A percentile compares a stretch with the other conserved stretches of the same genome.
These are phyloP conservation scores for Wakefieldia striispora DNA, from an alignment of 768 basidiomycete species.

Conservation along the genomic window DNA sequence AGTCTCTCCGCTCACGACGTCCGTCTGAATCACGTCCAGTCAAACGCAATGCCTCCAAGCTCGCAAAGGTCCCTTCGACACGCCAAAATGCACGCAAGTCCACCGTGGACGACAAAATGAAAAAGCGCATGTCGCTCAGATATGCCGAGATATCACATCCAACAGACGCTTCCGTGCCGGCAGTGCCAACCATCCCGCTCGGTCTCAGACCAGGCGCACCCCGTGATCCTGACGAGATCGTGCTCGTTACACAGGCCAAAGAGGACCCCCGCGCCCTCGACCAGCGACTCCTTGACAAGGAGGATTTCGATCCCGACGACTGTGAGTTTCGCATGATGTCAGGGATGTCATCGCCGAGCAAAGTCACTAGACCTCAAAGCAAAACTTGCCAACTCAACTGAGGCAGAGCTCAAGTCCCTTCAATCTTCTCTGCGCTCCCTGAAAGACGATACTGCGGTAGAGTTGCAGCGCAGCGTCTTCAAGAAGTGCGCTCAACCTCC, in stretches of 20 bases:
- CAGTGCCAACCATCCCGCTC: conserved; percentile 56
- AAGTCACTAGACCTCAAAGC: conserved; percentile 60
- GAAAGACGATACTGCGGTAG: conserved; percentile 70
- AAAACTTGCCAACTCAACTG: conserved; percentile 88
- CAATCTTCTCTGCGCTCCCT: conserved; percentile 72
- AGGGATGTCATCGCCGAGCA: not conserved
- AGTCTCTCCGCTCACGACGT: conserved; percentile 53
- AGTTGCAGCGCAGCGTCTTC: conserved; percentile 91
- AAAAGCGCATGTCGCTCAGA: conserved; percentile 94
- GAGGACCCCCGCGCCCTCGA: conserved; percentile 65
- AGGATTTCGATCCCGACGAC: conserved; percentile 83
- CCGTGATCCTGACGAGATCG: conserved; percentile 48
- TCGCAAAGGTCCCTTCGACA: conserved; percentile 25
- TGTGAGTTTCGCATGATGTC: conserved; percentile 52
- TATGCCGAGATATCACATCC: conserved; percentile 86
- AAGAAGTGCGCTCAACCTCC: conserved; percentile 62
- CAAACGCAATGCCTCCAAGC: conserved; percentile 33
- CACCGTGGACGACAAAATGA: conserved; percentile 82
- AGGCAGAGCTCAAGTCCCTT: conserved; percentile 71
- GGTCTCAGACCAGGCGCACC: conserved; percentile 37
- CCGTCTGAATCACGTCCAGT: conserved; percentile 42
- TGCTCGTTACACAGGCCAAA: conserved; percentile 31
- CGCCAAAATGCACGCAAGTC: conserved; percentile 47
- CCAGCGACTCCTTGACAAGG: conserved; percentile 63
- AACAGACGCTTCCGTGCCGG: conserved; percentile 52